These are phyloP conservation scores for Medakamo hakoo DNA, from an alignment of 139 green algal species.

Conservation along the genomic window DNA sequence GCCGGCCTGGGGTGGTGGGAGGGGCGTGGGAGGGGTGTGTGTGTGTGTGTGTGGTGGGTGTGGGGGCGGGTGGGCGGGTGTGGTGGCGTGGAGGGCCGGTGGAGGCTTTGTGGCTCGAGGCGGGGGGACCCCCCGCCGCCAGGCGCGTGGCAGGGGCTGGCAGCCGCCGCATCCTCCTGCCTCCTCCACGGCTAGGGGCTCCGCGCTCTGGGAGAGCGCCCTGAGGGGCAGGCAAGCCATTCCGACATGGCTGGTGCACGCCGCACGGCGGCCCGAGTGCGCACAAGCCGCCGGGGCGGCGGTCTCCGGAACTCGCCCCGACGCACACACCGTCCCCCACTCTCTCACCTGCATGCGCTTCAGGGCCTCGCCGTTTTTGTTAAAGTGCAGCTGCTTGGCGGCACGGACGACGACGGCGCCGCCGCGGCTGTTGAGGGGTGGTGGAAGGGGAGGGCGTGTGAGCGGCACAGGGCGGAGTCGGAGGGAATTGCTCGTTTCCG, in stretches of 20 bases:
- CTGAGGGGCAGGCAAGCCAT: too few relatives aligned
- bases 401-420: slow-evolving; percentile 18
- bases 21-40: neutral
- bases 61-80: neutral
- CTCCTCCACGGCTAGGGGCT: too few relatives aligned
- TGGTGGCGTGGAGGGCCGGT: neutral
- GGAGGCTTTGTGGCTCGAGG: neutral
- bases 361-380: slow-evolving; percentile 87
- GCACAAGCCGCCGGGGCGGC: too few relatives aligned
- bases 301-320: too few relatives aligned
- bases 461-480: neutral
- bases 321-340: too few relatives aligned
- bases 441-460: neutral
- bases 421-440: slow-evolving; percentile 1
- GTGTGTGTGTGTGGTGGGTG: neutral
- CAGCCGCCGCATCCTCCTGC: too few relatives aligned
- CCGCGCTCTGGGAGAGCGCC: too few relatives aligned
- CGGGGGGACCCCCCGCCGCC: slow-evolving; percentile 1
- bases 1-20: too few relatives aligned
- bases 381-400: slow-evolving; percentile 99
- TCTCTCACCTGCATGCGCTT: slow-evolving; percentile 98
- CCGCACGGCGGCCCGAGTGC: too few relatives aligned
- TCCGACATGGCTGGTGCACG: too few relatives aligned
- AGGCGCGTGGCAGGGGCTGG: too few relatives aligned
- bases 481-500: neutral